phyloP scores from a whole-genome alignment of 176 grass and related monocot genomes.

The Hordeum vulgare region DNA sequence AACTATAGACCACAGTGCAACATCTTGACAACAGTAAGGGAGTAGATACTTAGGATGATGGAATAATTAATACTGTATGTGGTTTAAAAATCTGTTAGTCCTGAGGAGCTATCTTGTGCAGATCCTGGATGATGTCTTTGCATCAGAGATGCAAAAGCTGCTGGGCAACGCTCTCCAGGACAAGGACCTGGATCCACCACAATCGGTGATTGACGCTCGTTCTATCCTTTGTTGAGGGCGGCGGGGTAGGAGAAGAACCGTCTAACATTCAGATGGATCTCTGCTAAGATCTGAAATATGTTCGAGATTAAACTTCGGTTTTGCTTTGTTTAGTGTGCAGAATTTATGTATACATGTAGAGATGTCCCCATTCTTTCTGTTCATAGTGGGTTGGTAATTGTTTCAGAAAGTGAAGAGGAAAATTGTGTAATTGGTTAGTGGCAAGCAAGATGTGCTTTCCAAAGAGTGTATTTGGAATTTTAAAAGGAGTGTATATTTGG shows the following conservation, averaged over 20 bases:
- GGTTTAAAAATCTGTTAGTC: neutral
- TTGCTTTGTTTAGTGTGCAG: conserved; percentile 29
- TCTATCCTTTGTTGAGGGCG: conserved; percentile 63
- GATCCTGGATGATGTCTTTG: conserved; percentile 86
- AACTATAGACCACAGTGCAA: neutral
- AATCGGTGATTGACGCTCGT: conserved; percentile 68
- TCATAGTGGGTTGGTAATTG: conserved; percentile 19
- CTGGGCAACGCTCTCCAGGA: conserved; percentile 89
- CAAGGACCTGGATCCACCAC: conserved; percentile 78
- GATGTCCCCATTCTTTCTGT: conserved; percentile 26
- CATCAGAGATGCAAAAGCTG: conserved; percentile 89
- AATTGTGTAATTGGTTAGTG: neutral
- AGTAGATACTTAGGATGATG: neutral
- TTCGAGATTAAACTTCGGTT: neutral
- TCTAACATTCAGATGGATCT: neutral
- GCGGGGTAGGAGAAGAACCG: neutral
- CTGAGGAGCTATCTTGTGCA: conserved; percentile 25
- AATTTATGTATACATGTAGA: conserved; percentile 18
- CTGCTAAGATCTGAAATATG: neutral
- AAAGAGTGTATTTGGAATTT: neutral
- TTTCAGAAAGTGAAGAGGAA: neutral
- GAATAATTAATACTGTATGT: neutral
- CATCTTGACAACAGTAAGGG: neutral
- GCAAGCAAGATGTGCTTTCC: conserved; percentile 31
- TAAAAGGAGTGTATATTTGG: neutral